Conservation (phyloP, 2,329 filamentous ascomycete species). For the Capronia americana region DNA sequence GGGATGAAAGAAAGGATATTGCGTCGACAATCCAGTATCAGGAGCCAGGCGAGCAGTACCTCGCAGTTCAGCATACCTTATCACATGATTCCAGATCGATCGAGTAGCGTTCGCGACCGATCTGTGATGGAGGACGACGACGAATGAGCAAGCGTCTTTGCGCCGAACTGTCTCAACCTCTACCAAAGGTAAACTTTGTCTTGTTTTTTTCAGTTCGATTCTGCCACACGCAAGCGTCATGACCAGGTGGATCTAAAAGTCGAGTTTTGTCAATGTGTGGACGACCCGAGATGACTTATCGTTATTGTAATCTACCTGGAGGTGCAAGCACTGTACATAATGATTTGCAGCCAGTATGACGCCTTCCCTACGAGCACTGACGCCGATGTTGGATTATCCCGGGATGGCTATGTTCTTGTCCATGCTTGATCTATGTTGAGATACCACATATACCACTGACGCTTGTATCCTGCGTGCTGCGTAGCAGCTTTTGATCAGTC, state of each 20-base stretch:
- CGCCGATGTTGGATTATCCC: neutral
- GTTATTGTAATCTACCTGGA: conserved; percentile 1
- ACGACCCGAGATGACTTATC: conserved; percentile 15
- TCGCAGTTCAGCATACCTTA: conserved; percentile 37
- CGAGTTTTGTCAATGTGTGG: conserved; percentile 15
- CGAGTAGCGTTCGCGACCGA: conserved; percentile 35
- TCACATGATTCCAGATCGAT: conserved; percentile 38
- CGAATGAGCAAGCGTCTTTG: neutral
- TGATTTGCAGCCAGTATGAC: neutral
- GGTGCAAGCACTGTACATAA: neutral
- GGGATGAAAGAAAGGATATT: conserved; percentile 24
- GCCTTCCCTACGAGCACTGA: neutral
- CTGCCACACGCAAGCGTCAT: conserved; percentile 2
- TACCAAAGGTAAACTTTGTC: neutral
- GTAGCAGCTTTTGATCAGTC: neutral
- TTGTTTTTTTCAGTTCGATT: neutral
- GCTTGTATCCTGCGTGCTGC: neutral
- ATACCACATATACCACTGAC: conserved; percentile 18
- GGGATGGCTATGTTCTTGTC: neutral
- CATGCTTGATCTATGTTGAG: conserved; percentile 1
- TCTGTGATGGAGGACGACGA: conserved; percentile 29
- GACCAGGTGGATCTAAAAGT: conserved; percentile 2
- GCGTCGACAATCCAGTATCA: conserved; percentile 26
- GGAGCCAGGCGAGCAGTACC: conserved; percentile 30
- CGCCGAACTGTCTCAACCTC: neutral